These are phyloP conservation scores for Venturia nashicola DNA, from an alignment of 2,329 filamentous ascomycete genomes.

Conservation along the genomic window DNA sequence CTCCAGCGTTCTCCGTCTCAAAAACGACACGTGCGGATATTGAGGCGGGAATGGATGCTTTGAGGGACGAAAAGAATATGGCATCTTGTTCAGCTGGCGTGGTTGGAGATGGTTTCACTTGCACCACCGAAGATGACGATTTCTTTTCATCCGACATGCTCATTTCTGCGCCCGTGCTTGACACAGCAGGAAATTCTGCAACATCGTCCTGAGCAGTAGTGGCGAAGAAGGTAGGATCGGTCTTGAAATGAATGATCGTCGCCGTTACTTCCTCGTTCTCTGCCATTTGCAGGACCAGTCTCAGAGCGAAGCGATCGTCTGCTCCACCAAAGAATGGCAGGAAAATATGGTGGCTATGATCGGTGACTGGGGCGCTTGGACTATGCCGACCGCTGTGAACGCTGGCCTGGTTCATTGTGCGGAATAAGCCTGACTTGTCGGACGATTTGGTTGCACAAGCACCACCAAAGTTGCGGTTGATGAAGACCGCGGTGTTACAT, in stretches of 20 bases:
- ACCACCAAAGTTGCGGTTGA: conserved; percentile 58
- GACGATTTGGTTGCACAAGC: conserved; percentile 22
- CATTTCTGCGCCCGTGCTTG: conserved; percentile 10
- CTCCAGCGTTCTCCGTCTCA: conserved; percentile 28
- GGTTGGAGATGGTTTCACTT: conserved; percentile 7
- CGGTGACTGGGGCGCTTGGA: conserved; percentile 40
- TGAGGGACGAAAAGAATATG: conserved; percentile 44
- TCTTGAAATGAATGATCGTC: conserved; percentile 53
- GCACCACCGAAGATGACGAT: conserved; percentile 5
- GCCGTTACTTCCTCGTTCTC: conserved; percentile 68
- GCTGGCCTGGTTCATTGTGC: not conserved
- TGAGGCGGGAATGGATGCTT: conserved; percentile 40
- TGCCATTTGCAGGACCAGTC: conserved; percentile 72
- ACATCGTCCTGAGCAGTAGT: not conserved
- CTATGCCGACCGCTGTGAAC: not conserved
- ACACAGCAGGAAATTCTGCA: conserved; percentile 9
- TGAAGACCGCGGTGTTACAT: conserved; percentile 64
- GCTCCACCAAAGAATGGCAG: conserved; percentile 74
- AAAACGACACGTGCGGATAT: conserved; percentile 48
- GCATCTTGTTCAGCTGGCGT: conserved; percentile 30
- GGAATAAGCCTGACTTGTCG: conserved; percentile 15
- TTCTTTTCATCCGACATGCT: not conserved
- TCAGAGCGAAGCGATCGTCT: conserved; percentile 70
- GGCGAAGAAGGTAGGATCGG: conserved; percentile 15
- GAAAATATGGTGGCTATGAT: conserved; percentile 72